Evolutionary conservation across 768 basidiomycete species (phyloP), one percentile per base, ranked within the genome.

Genomic region (Kwoniella sp.): DNA sequence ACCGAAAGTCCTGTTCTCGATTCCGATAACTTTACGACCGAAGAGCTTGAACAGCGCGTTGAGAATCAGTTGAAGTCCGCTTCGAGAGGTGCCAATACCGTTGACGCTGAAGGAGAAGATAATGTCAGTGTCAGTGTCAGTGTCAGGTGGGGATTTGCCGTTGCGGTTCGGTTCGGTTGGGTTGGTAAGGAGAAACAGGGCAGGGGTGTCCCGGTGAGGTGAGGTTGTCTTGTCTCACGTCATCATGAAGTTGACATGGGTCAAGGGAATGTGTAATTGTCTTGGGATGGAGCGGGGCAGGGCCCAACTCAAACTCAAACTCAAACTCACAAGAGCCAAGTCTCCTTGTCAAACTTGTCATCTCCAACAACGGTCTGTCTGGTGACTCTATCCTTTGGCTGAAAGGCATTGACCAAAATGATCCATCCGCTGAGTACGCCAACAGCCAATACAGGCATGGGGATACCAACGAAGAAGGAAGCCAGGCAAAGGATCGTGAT

Each of bases 1-100:
- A n/a, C 75, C 75, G 24, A 52, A 59, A 13, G 72, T 70, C 36
- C 64, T 55, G 52, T 77, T 77, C 63, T 71, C 62, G 40, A 77
- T 63, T 1, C 72, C 75, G 13, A 55, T 69, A 48, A 77, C 60
- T 10, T 56, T 53, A 2, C 75, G 63, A 6, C 63, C 63, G 55
- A 77, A 77, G n/a, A 62, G 27, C 0, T 17, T 26, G 55, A 68
- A 52, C 17, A 73, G 63, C 17, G 36, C 44, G 49, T 66, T 54
- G 51, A 73, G 62, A 63, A 63, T 67, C 36, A 70, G 69, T 22
- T 70, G 64, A 15, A 64, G 60, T 26, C 72, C 72, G 21, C 64
- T 67, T 24, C 27, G 21, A 8, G 69, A 68, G 25, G 72, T 73
- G 1, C 53, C 66, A 26, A 73, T 65, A 33, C 72, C 72, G 63